These are phyloP conservation scores for Alternaria incomplexa DNA, from an alignment of 2,329 filamentous ascomycete genomes.

Conservation along the genomic window DNA sequence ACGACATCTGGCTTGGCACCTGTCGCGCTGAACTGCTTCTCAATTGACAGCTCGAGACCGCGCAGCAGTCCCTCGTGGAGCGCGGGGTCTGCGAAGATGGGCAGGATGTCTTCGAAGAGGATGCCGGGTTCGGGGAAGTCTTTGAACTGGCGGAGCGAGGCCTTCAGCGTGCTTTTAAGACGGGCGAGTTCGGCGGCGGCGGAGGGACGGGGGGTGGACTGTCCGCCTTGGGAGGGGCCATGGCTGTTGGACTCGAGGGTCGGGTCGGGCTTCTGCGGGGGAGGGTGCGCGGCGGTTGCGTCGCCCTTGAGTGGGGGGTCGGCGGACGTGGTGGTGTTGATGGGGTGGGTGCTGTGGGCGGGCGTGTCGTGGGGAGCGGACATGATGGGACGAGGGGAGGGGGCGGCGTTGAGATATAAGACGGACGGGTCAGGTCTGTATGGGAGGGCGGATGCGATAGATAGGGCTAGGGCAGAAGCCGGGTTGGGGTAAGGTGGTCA, in stretches of 20 bases:
- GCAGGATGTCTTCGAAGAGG: slow-evolving; percentile 97
- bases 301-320: slow-evolving; percentile 26
- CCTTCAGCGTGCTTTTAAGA: slow-evolving; percentile 72
- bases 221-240: slow-evolving; percentile 55
- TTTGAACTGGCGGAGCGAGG: slow-evolving; percentile 80
- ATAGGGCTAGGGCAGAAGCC: slow-evolving; percentile 19
- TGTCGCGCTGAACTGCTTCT: slow-evolving; percentile 61
- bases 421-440: slow-evolving; percentile 14
- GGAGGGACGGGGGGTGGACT: slow-evolving; percentile 57
- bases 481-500: slow-evolving; percentile 10
- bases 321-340: slow-evolving; percentile 26
- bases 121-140: slow-evolving; percentile 94
- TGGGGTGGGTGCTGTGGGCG: slow-evolving; percentile 22
- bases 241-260: slow-evolving; percentile 42
- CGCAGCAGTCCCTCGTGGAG: slow-evolving; percentile 79
- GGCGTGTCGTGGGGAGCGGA: slow-evolving; percentile 33
- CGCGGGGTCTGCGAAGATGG: slow-evolving; percentile 81
- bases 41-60: slow-evolving; percentile 83
- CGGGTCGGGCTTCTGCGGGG: slow-evolving; percentile 40
- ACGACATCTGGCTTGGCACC: slow-evolving; percentile 77
- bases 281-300: slow-evolving; percentile 42
- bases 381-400: slow-evolving; percentile 37
- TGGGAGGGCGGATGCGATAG: slow-evolving; percentile 9
- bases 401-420: slow-evolving; percentile 14
- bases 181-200: slow-evolving; percentile 56